Base-by-base conservation (phyloP, 257 asterid genomes). In the Thymus mandschuricus region DNA sequence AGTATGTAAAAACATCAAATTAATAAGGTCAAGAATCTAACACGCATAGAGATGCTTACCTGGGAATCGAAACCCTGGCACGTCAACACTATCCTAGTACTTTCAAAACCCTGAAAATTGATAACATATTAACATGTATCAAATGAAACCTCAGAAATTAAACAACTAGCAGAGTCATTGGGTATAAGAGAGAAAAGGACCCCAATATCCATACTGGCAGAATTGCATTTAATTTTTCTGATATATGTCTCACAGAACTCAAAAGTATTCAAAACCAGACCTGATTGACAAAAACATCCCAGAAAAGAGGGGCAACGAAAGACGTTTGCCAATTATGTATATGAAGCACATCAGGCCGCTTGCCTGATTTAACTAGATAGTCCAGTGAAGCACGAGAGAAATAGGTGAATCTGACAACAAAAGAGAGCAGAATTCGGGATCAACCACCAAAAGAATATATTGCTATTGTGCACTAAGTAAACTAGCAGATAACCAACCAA, bases 331-430 rank as follows among this genome's bases (percentile, higher is more conserved):
- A 91, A 76, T 91, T 91, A 85, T 89, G 97, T 73, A 91, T 69
- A 66, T 91, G 92, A 78, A 91, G 89, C 83, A 91, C 91, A 80
- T 91, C 95, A 11, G 96, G 95, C 6, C 76, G 86, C 75, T 91
- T 89, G 80, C 97, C 92, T 56, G 86, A 82, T 79, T 89, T 91
- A 74, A 87, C 79, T 64, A 91, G 80, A 80, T 89, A 91, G 72
- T 91, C 97, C 88, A 91, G 77, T 43, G 97, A 86, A 72, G 96
- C 95, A 68, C 95, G 96, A 74, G 96, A 89, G 83, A 89, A 91
- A 60, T 91, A 91, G 62, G 95, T 40, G 83, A 91, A 91, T 79
- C 97, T 91, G 95, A 73, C 72, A 81, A 61, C 80, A 84, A 6
- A 60, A 71, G 54, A 68, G 65, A 50, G 73, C 60, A 60, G 55